Percentiles rank a stretch among this genome's conserved stretches.
Conservation (phyloP, 306 rosid genomes). For the Cicer cuneatum region DNA sequence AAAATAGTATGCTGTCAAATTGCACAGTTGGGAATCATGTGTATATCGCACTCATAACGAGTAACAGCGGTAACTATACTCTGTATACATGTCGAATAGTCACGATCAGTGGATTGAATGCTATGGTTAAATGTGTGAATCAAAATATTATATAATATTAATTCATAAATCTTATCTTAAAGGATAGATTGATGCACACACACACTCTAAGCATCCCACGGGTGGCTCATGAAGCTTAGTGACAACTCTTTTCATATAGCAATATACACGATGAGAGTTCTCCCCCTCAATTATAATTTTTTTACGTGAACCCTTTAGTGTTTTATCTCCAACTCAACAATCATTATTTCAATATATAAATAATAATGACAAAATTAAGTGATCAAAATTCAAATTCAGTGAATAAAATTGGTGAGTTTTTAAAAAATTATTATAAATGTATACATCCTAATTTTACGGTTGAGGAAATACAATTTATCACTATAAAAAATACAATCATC, state of each 20-base stretch:
- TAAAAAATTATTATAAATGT: no score
- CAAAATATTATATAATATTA: slow-evolving; percentile 25
- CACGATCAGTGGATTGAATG: slow-evolving; percentile 30
- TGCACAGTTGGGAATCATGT: neutral
- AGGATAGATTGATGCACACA: neutral
- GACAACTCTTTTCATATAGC: neutral
- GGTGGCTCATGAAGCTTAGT: slow-evolving; percentile 44
- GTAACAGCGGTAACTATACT: neutral
- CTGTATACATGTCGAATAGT: neutral
- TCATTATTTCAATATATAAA: no score
- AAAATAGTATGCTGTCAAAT: neutral
- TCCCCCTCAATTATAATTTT: no score
- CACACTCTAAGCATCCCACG: slow-evolving; percentile 34
- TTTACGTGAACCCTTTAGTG: no score
- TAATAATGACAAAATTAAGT: no score
- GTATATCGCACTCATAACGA: neutral
- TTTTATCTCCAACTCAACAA: no score
- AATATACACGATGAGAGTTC: slow-evolving; percentile 15
- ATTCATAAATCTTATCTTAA: neutral
- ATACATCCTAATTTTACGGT: no score
- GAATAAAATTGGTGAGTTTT: no score
- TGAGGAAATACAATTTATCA: no score
- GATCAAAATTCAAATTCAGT: no score
- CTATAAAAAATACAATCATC: no score
- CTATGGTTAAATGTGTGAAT: slow-evolving; percentile 36